Evolutionary conservation across 805 yeast genomes (phyloP).

Genomic region (Candida schatavii): DNA sequence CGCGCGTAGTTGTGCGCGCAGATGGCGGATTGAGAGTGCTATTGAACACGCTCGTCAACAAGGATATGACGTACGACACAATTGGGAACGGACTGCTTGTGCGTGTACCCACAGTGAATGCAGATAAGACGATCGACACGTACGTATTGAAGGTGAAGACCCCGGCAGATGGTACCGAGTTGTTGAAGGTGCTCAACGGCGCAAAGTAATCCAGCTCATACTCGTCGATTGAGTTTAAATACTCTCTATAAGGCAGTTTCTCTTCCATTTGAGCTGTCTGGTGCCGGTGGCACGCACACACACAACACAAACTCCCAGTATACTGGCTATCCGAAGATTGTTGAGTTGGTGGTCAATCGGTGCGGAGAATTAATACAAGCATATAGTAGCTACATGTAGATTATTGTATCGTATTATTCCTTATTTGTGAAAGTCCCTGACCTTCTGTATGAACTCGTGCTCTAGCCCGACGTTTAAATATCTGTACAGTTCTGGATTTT

Average conservation of each 20-base stretch:
- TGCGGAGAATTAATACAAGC: too few relatives aligned
- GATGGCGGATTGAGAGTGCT: constrained; percentile 84
- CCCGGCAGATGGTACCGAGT: constrained; percentile 58
- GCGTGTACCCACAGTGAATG: constrained; percentile 60
- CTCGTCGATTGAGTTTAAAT: too few relatives aligned
- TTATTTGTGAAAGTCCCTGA: constrained; percentile 21
- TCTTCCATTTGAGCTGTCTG: too few relatives aligned
- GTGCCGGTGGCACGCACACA: too few relatives aligned
- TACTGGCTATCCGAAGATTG: too few relatives aligned
- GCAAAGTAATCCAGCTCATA: too few relatives aligned
- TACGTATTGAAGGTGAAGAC: constrained; percentile 77
- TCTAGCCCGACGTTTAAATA: constrained; percentile 51
- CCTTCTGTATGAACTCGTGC: constrained; percentile 44
- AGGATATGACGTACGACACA: constrained; percentile 56
- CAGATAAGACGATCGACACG: constrained; percentile 58
- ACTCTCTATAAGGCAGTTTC: too few relatives aligned
- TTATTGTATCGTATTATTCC: background rate
- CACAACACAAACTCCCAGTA: background rate
- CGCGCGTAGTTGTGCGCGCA: constrained; percentile 76
- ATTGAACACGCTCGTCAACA: constrained; percentile 61
- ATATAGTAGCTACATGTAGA: too few relatives aligned
- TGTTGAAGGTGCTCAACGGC: constrained; percentile 34
- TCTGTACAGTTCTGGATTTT: constrained; percentile 10
- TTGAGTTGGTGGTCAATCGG: too few relatives aligned
- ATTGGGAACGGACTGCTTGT: constrained; percentile 66